Percentiles rank a stretch among this genome's conserved stretches.
Evolutionary conservation across 805 yeast genomes (phyloP).

Genomic region (Yarrowia hollandica): DNA sequence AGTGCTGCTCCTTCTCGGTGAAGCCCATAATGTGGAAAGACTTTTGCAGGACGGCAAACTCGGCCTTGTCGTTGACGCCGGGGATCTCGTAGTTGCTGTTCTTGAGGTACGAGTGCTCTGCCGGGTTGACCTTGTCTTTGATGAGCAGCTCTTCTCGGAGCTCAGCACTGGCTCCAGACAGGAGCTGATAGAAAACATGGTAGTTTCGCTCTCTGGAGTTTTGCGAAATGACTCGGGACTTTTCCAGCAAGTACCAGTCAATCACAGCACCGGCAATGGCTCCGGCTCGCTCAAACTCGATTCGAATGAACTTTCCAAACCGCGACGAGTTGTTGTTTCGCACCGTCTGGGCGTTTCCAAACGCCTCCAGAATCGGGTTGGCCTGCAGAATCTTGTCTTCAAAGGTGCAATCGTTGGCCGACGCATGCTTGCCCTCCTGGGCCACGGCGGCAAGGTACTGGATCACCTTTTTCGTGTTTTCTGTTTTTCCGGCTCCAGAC

Average conservation of each 20-base stretch:
- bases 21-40: slow-evolving; percentile 80
- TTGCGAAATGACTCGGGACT: slow-evolving; percentile 85
- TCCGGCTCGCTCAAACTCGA: slow-evolving; percentile 65
- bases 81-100: slow-evolving; percentile 57
- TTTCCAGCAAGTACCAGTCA: slow-evolving; percentile 91
- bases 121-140: slow-evolving; percentile 48
- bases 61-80: slow-evolving; percentile 73
- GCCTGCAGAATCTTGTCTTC: slow-evolving; percentile 88
- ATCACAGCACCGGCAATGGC: slow-evolving; percentile 84
- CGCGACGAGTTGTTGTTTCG: slow-evolving; percentile 93
- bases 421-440: slow-evolving; percentile 35
- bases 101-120: slow-evolving; percentile 54
- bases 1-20: slow-evolving; percentile 51
- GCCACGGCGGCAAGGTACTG: slow-evolving; percentile 86
- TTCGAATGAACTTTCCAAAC: slow-evolving; percentile 92
- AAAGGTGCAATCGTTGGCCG: slow-evolving; percentile 47
- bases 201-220: slow-evolving; percentile 79
- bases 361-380: slow-evolving; percentile 91
- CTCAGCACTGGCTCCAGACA: slow-evolving; percentile 62
- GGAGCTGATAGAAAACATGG: slow-evolving; percentile 86
- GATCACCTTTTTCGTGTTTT: slow-evolving; percentile 90
- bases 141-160: slow-evolving; percentile 42
- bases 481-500: slow-evolving; percentile 98
- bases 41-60: slow-evolving; percentile 59
- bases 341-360: slow-evolving; percentile 96